phyloP scores from a whole-genome alignment of 2,329 filamentous ascomycete genomes.

The Nothophoma quercina region DNA sequence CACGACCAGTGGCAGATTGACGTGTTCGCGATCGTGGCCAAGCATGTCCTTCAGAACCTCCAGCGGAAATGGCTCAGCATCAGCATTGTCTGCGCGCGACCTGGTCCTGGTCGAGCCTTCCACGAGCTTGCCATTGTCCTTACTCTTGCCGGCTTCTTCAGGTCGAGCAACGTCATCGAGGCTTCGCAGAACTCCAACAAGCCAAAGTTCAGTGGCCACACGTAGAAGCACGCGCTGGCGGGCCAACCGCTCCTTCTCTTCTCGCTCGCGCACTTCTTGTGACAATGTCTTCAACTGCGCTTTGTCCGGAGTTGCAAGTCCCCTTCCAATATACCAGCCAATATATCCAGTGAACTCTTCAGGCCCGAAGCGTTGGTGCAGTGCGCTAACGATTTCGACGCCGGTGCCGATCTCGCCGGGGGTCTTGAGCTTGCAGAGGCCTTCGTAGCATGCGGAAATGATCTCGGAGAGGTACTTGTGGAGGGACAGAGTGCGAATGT shows the following conservation, averaged over 20 bases:
- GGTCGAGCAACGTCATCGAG: slow-evolving; percentile 73
- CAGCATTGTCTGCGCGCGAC: slow-evolving; percentile 67
- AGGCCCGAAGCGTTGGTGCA: slow-evolving; percentile 93
- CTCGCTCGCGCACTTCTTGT: slow-evolving; percentile 85
- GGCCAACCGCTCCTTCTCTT: slow-evolving; percentile 91
- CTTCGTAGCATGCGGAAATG: slow-evolving; percentile 93
- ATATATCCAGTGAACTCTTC: slow-evolving; percentile 89
- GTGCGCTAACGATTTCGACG: slow-evolving; percentile 91
- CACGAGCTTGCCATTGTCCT: slow-evolving; percentile 61
- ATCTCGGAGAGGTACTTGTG: slow-evolving; percentile 98
- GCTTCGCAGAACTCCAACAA: slow-evolving; percentile 86
- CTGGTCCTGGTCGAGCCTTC: slow-evolving; percentile 69
- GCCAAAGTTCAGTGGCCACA: slow-evolving; percentile 94
- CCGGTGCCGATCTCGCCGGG: slow-evolving; percentile 91
- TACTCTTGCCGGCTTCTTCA: slow-evolving; percentile 69
- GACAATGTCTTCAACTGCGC: slow-evolving; percentile 78
- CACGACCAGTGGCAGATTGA: slow-evolving; percentile 88
- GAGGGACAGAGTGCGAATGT: slow-evolving; percentile 87
- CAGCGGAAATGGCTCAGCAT: slow-evolving; percentile 90
- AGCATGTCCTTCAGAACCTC: slow-evolving; percentile 98
- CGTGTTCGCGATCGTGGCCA: slow-evolving; percentile 90
- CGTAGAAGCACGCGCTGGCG: slow-evolving; percentile 86
- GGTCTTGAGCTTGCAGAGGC: slow-evolving; percentile 87
- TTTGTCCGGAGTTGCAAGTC: slow-evolving; percentile 90
- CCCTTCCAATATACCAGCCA: slow-evolving; percentile 90